phyloP scores from a whole-genome alignment of 371 early-diverging fungal genomes.

The Mycotypha africana region DNA sequence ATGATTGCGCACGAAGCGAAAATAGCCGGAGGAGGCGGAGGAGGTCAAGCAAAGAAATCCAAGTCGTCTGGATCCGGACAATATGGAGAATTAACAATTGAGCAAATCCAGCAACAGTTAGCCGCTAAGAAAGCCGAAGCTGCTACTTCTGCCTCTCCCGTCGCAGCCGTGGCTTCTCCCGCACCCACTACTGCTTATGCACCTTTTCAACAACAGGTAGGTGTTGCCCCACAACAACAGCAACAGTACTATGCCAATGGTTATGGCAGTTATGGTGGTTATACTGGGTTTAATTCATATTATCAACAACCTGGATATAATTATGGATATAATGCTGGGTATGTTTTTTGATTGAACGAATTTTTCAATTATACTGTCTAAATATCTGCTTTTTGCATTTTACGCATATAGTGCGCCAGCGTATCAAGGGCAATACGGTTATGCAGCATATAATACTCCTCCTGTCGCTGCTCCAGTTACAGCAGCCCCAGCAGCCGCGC shows the following conservation, averaged over 20 bases:
- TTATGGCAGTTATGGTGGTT: no score
- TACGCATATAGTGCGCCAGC: background rate
- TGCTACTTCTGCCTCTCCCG: slow-evolving; percentile 3
- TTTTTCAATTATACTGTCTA: no score
- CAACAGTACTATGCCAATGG: no score
- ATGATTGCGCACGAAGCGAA: slow-evolving; percentile 59
- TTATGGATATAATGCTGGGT: background rate
- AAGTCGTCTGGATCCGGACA: slow-evolving; percentile 26
- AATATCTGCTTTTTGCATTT: no score
- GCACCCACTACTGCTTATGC: slow-evolving; percentile 10
- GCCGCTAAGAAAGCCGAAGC: slow-evolving; percentile 39
- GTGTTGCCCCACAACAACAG: no score
- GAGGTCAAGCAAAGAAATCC: slow-evolving; percentile 21
- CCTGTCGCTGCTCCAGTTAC: background rate
- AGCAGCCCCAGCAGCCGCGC: background rate
- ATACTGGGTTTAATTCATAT: no score
- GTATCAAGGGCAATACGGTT: background rate
- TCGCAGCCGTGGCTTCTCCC: background rate
- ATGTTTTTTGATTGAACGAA: no score
- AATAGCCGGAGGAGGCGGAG: slow-evolving; percentile 19
- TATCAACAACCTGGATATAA: no score
- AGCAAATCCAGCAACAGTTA: slow-evolving; percentile 35
- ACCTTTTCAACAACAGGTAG: no score
- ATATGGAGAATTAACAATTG: slow-evolving; percentile 33
- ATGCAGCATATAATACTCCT: background rate